A percentile compares a stretch with the other conserved stretches of the same genome.
Evolutionary conservation across 805 yeast genomes (phyloP).

Genomic region (Candida orba): DNA sequence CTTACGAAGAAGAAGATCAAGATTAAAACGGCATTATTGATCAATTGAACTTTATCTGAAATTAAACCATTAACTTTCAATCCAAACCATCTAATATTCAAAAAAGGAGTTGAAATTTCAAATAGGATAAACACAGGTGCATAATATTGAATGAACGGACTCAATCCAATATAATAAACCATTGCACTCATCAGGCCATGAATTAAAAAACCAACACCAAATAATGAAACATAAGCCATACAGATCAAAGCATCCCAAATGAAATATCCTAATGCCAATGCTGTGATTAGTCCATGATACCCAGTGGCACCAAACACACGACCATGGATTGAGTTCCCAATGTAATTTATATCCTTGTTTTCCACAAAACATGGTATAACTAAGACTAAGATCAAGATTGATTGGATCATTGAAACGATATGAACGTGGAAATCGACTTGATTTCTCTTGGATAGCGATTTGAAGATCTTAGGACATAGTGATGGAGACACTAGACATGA

Average conservation of each 20-base stretch:
- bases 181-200: constrained; percentile 72
- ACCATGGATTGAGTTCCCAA: constrained; percentile 24
- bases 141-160: constrained; percentile 66
- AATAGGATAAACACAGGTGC: constrained; percentile 69
- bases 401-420: constrained; percentile 80
- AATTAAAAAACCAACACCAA: constrained; percentile 66
- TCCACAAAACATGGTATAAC: constrained; percentile 5
- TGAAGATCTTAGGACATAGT: constrained; percentile 18
- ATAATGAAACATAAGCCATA: constrained; percentile 42
- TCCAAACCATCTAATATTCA: constrained; percentile 80
- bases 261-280: constrained; percentile 71
- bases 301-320: constrained; percentile 60
- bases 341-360: not conserved
- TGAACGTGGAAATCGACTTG: constrained; percentile 76
- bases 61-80: constrained; percentile 60
- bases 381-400: constrained; percentile 52
- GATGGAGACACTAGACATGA: constrained; percentile 19
- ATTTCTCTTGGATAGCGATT: constrained; percentile 31
- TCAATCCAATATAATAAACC: constrained; percentile 54
- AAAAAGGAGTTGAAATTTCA: constrained; percentile 82
- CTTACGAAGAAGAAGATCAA: constrained; percentile 60
- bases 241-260: constrained; percentile 77
- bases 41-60: constrained; percentile 38
- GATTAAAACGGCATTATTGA: constrained; percentile 64
- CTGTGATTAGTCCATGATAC: constrained; percentile 58